These are phyloP conservation scores for Pestalotiopsis fici DNA, from an alignment of 2,329 filamentous ascomycete species.

Conservation along the genomic window DNA sequence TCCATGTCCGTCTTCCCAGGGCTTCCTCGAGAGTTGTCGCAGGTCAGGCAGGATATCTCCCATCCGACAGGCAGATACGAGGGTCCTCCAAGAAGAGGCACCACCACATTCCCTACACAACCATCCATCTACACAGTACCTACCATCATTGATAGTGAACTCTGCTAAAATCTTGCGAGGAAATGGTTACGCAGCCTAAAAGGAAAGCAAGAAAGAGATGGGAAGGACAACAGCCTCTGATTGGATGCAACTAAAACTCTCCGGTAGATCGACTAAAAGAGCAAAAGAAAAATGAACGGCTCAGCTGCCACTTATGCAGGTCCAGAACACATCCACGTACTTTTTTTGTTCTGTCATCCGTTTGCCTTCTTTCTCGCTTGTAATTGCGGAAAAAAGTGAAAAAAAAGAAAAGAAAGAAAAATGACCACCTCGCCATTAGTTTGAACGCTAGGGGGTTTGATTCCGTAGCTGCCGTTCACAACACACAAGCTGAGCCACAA, in stretches of 20 bases:
- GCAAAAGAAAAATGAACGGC: neutral
- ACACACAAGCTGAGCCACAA: conserved; percentile 6
- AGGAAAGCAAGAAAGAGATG: neutral
- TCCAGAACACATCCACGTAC: neutral
- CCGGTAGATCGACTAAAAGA: neutral
- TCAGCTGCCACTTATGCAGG: conserved; percentile 4
- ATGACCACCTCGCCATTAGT: too few relatives aligned
- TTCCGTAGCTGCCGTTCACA: neutral
- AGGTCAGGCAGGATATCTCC: too few relatives aligned
- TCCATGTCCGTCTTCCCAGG: too few relatives aligned
- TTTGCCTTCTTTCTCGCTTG: neutral
- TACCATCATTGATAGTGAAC: too few relatives aligned
- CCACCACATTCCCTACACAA: too few relatives aligned
- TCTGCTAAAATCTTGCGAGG: neutral
- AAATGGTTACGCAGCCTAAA: neutral
- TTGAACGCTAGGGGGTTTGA: neutral
- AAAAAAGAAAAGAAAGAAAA: neutral
- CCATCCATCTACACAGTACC: too few relatives aligned
- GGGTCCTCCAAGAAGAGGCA: too few relatives aligned
- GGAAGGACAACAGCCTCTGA: neutral
- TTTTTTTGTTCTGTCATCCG: too few relatives aligned
- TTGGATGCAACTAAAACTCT: neutral
- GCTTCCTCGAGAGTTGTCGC: too few relatives aligned
- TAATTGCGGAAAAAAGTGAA: neutral
- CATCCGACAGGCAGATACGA: too few relatives aligned